These are phyloP conservation scores for Thozetella sp. DNA, from an alignment of 495 filamentous ascomycete genomes.

Conservation along the genomic window DNA sequence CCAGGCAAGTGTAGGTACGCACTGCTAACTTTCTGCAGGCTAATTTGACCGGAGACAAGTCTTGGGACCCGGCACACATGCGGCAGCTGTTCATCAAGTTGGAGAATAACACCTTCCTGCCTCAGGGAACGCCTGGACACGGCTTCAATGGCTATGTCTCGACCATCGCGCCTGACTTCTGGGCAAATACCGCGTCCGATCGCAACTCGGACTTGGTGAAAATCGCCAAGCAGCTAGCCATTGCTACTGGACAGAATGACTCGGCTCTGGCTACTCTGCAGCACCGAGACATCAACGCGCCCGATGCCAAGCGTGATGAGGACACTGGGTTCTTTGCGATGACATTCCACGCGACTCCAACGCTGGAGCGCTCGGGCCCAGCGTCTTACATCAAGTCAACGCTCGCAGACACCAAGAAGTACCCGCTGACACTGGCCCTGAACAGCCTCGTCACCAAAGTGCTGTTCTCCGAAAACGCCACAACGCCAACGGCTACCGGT, in stretches of 20 bases:
- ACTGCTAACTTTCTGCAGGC: too few species aligned
- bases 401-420: slow-evolving; percentile 42
- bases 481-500: slow-evolving; percentile 38
- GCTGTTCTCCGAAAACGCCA: slow-evolving; percentile 30
- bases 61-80: not conserved
- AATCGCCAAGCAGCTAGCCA: slow-evolving; percentile 32
- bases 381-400: slow-evolving; percentile 47
- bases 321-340: slow-evolving; percentile 44
- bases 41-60: slow-evolving; percentile 16
- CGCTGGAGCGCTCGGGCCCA: slow-evolving; percentile 39
- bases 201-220: slow-evolving; percentile 11
- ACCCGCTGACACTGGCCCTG: slow-evolving; percentile 44
- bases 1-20: too few species aligned
- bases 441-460: slow-evolving; percentile 48
- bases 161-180: slow-evolving; percentile 29
- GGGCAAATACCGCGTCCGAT: slow-evolving; percentile 23
- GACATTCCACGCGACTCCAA: slow-evolving; percentile 35
- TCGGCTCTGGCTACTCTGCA: slow-evolving; percentile 24
- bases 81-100: slow-evolving; percentile 2
- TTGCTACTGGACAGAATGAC: slow-evolving; percentile 34
- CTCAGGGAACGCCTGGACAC: slow-evolving; percentile 9
- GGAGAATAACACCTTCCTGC: slow-evolving; percentile 17
- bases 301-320: slow-evolving; percentile 34
- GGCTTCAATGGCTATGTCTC: slow-evolving; percentile 34
- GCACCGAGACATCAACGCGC: slow-evolving; percentile 40